Percentiles rank a stretch among this genome's conserved stretches.
phyloP scores from a whole-genome alignment of 73 alveolate species.

The Uronychia setigera region DNA sequence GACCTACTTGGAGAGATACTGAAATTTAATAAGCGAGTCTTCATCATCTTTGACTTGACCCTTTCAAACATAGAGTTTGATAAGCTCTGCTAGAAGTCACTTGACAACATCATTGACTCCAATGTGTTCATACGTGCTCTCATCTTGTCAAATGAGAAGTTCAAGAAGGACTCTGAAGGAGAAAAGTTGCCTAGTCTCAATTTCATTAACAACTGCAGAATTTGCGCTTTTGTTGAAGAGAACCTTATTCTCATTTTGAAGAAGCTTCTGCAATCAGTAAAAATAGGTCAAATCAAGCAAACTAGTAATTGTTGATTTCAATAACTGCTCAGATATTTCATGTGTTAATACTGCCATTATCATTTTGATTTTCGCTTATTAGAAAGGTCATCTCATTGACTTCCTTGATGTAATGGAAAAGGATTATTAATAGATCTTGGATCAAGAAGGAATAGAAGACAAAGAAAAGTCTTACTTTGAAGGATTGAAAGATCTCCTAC shows the following conservation, averaged over 20 bases:
- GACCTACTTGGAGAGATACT: conserved; percentile 74
- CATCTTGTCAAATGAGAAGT: conserved; percentile 58
- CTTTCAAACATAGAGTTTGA: conserved; percentile 55
- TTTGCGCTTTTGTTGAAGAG: conserved; percentile 55
- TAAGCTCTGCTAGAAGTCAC: conserved; percentile 54
- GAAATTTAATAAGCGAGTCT: conserved; percentile 61
- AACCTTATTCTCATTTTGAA: conserved; percentile 47
- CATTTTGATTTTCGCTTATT: conserved; percentile 51
- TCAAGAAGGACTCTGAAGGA: conserved; percentile 42
- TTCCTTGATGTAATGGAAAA: conserved; percentile 51
- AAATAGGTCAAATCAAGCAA: conserved; percentile 52
- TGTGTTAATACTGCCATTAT: conserved; percentile 68
- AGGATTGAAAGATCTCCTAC: conserved; percentile 53
- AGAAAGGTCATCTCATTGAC: conserved; percentile 36
- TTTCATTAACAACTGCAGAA: conserved; percentile 48
- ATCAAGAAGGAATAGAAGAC: conserved; percentile 11
- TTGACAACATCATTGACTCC: conserved; percentile 65
- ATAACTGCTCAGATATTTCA: conserved; percentile 5
- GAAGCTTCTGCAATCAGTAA: conserved; percentile 39
- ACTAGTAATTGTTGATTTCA: conserved; percentile 33
- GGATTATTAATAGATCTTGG: conserved; percentile 20
- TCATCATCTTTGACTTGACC: conserved; percentile 48
- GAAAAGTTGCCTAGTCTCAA: conserved; percentile 19
- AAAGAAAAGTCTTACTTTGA: conserved; percentile 7
- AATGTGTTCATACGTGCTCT: conserved; percentile 67